Conservation (phyloP, 2,329 filamentous ascomycete species). For the Neurospora sp. region DNA sequence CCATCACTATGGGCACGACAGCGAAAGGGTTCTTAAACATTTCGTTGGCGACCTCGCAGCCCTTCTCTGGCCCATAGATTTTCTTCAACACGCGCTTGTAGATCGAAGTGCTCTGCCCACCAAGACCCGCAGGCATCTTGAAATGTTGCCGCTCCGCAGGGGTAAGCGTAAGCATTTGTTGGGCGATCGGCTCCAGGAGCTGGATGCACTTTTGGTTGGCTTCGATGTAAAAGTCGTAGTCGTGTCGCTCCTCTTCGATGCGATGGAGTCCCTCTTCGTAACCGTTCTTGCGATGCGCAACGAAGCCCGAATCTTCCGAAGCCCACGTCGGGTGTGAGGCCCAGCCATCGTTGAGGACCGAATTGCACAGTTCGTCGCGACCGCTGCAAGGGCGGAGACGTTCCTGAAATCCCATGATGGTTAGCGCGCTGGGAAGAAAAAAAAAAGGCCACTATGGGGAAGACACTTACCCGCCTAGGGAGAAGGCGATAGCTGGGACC, state of each 20-base stretch:
- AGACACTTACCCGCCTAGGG: conserved; percentile 57
- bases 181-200: conserved; percentile 85
- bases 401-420: conserved; percentile 39
- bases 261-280: conserved; percentile 90
- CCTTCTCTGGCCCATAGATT: conserved; percentile 79
- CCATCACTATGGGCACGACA: conserved; percentile 80
- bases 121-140: conserved; percentile 71
- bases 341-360: conserved; percentile 95
- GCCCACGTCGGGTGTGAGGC: conserved; percentile 98
- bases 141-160: conserved; percentile 64
- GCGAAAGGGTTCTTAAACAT: conserved; percentile 76
- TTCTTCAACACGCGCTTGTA: conserved; percentile 98
- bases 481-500: conserved; percentile 91
- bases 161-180: conserved; percentile 75
- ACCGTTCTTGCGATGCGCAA: conserved; percentile 92
- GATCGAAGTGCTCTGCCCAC: conserved; percentile 89
- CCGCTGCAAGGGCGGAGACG: conserved; percentile 87
- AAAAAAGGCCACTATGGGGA: not conserved
- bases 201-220: conserved; percentile 91
- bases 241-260: conserved; percentile 95
- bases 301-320: conserved; percentile 94
- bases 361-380: conserved; percentile 86
- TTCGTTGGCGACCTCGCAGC: conserved; percentile 75
- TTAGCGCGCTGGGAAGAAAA: not conserved
- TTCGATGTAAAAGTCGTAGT: conserved; percentile 98